These are phyloP conservation scores for Fusarium denticulatum DNA, from an alignment of 2,329 filamentous ascomycete species.

Conservation along the genomic window DNA sequence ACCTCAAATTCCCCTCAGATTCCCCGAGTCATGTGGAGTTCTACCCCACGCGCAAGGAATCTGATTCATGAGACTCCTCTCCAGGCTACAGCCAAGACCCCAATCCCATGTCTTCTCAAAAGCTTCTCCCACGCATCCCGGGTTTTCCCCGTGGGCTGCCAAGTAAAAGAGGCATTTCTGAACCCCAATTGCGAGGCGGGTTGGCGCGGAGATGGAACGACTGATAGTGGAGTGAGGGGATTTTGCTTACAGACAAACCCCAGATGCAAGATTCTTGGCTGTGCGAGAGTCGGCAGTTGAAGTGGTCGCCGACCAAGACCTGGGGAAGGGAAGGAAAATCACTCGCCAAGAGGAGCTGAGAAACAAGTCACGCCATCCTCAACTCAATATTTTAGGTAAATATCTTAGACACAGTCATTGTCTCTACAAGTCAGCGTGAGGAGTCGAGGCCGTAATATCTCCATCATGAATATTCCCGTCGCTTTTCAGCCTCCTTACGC, in stretches of 20 bases:
- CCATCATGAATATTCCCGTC: not conserved
- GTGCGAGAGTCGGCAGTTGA: constrained; percentile 4
- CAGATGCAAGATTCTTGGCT: not conserved
- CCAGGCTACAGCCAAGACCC: constrained; percentile 1
- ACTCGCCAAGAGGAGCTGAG: constrained; percentile 8
- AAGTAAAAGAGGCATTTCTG: constrained; percentile 14
- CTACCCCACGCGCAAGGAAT: not conserved
- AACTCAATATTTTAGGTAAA: rapidly evolving
- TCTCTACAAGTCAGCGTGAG: not conserved
- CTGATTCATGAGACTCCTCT: constrained; percentile 3
- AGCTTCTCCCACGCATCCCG: not conserved
- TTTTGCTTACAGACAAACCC: not conserved
- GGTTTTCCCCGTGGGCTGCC: not conserved
- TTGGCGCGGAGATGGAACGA: not conserved
- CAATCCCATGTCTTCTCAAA: not conserved
- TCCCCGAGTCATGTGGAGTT: not conserved
- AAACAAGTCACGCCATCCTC: not conserved
- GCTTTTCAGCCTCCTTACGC: not conserved
- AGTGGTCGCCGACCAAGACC: constrained; percentile 2
- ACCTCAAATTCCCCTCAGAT: not conserved
- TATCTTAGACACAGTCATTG: not conserved
- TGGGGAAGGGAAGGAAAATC: not conserved
- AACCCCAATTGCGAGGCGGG: not conserved
- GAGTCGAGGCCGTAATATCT: not conserved
- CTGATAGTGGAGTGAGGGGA: not conserved